Base-by-base conservation (phyloP, 1,284 basidiomycete species). In the Cutaneotrichosporon spelunceum region DNA sequence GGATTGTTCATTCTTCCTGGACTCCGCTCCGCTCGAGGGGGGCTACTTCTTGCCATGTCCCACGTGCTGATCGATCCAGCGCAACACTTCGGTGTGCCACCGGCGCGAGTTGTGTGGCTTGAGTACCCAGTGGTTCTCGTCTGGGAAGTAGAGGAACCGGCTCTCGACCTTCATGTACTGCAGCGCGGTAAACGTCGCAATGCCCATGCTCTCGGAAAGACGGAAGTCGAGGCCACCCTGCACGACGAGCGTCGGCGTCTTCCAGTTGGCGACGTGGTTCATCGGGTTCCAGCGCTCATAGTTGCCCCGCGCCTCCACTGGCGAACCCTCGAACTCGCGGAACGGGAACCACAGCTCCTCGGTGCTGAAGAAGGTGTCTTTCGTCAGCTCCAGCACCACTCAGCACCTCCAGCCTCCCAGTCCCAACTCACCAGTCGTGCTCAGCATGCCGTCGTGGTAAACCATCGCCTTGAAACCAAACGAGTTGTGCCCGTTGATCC, bases 401-500 rank as follows among this genome's bases (percentile, higher is more conserved):
- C n/a, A n/a, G n/a, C n/a, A n/a, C n/a, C n/a, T n/a, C n/a, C n/a
- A n/a, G n/a, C n/a, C 5, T 39, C 4, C 16, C 8, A 13, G 36
- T 39, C 30, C 13, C 30, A 19, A 19, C 36, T 5, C 13, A 39
- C 39, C 39, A 42, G 62, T 57, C 23, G 68, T 73, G 60, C 62
- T 66, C 53, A 74, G 69, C 33, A 91, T 88, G n/a, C 91, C 90
- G 70, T 93, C 90, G 71, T 94, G 91, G 70, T 87, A 89, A 16
- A 93, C 85, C 45, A 96, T 82, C 1, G 90, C 90, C 81, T 93
- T 94, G 83, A 96, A 95, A 26, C 84, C 84, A 73, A 91, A 77
- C 64, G 92, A 88, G 16, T 93, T 91, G 77, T 95, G 91, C 0
- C 92, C 90, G 78, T 93, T 89, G 64, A 95, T 93, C 91, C 90